Percentiles rank a stretch among this genome's conserved stretches.
phyloP scores from a whole-genome alignment of 148 eudicot species.

The Heliamphora exappendiculata region DNA sequence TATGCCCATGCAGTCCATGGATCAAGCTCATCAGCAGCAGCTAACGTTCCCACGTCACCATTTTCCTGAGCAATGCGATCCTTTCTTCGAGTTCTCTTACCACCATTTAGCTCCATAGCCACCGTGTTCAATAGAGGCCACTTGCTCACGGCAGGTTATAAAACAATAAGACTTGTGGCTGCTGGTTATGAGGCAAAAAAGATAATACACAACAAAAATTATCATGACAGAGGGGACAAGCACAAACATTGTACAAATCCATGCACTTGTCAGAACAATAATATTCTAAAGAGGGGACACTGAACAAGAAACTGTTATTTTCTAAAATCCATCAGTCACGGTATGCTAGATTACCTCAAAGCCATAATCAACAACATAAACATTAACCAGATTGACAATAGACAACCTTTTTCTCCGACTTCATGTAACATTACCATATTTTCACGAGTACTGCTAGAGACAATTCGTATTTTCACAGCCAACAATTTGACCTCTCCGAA shows the following conservation, averaged over 20 bases:
- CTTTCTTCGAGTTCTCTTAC: conserved; percentile 28
- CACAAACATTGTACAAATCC: background rate
- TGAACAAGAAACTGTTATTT: background rate
- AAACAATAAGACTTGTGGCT: background rate
- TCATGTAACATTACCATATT: no score
- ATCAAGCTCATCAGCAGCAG: conserved; percentile 64
- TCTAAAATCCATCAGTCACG: background rate
- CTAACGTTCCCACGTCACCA: conserved; percentile 41
- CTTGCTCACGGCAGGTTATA: conserved; percentile 9
- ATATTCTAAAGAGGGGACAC: background rate
- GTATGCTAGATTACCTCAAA: background rate
- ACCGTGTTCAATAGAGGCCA: conserved; percentile 1
- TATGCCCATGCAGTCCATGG: conserved; percentile 99
- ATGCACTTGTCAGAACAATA: background rate
- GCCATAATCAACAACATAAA: background rate
- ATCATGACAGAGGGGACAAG: no score
- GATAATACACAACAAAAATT: background rate
- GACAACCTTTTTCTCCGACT: background rate
- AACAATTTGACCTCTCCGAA: no score
- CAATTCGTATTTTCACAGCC: no score
- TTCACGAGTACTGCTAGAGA: no score
- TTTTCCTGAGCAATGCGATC: conserved; percentile 34
- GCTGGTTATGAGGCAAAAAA: background rate
- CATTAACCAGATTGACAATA: background rate
- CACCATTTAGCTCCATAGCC: conserved; percentile 51